These are phyloP conservation scores for Tetrahymena thermophila DNA, from an alignment of 73 alveolate genomes.

Conservation along the genomic window DNA sequence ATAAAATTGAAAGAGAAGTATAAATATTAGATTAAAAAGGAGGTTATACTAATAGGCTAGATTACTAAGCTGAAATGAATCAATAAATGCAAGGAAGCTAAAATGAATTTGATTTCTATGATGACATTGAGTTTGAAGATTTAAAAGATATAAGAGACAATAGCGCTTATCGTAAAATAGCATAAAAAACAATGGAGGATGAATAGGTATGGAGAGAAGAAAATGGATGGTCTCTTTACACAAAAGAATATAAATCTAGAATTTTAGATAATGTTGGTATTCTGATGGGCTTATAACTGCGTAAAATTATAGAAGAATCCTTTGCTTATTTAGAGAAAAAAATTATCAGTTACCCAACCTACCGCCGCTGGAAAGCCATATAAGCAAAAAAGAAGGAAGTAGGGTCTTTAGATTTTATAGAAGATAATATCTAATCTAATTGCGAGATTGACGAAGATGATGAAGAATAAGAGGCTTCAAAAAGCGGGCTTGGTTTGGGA, in stretches of 20 bases:
- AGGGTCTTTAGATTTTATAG: not conserved
- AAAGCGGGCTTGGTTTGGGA: not conserved
- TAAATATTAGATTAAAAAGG: conserved; percentile 1
- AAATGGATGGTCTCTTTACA: conserved; percentile 58
- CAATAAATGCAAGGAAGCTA: not conserved
- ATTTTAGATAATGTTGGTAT: conserved; percentile 56
- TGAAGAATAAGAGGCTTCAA: not conserved
- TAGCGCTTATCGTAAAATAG: conserved; percentile 49
- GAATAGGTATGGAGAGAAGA: conserved; percentile 59
- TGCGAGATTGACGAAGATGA: not conserved
- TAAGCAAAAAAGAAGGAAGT: not conserved
- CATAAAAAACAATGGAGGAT: conserved; percentile 48
- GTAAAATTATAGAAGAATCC: conserved; percentile 52
- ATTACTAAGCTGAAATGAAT: not conserved
- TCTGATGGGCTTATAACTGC: conserved; percentile 47
- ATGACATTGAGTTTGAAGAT: conserved; percentile 38
- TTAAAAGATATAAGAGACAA: conserved; percentile 62
- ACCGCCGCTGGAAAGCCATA: not conserved
- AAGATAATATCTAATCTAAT: not conserved
- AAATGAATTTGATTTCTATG: conserved; percentile 25
- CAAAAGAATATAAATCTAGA: conserved; percentile 64
- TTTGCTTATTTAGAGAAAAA: conserved; percentile 22
- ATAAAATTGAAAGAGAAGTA: conserved; percentile 6
- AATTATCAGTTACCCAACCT: not conserved
- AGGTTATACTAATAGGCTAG: not conserved